These are phyloP conservation scores for Austroboletus olivaceoglutinosus DNA, from an alignment of 1,284 basidiomycete genomes.

Conservation along the genomic window DNA sequence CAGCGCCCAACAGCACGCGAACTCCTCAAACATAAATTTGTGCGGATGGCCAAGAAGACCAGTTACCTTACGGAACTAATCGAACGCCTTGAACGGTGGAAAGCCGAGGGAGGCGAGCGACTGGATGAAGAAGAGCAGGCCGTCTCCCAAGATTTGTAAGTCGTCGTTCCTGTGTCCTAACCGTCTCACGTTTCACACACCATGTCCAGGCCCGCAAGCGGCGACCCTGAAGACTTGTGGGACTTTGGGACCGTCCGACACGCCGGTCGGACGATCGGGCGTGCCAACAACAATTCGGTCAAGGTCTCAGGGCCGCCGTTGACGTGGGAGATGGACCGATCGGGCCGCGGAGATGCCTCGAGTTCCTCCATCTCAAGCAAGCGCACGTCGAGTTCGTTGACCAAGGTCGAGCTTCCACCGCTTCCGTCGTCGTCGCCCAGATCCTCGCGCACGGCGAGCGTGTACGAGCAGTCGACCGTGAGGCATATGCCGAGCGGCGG, in stretches of 20 bases:
- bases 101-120: constrained; percentile 82
- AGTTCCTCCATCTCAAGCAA: constrained; percentile 35
- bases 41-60: constrained; percentile 92
- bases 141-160: constrained; percentile 57
- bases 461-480: constrained; percentile 65
- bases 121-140: constrained; percentile 69
- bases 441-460: constrained; percentile 38
- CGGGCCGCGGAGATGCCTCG: constrained; percentile 39
- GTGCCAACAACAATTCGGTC: constrained; percentile 53
- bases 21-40: constrained; percentile 93
- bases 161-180: neutral
- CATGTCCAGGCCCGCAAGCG: constrained; percentile 46
- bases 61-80: constrained; percentile 94
- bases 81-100: constrained; percentile 92
- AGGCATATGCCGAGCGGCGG: constrained; percentile 47
- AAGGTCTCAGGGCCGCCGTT: constrained; percentile 63
- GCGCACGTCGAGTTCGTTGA: constrained; percentile 34
- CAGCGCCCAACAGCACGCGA: constrained; percentile 94
- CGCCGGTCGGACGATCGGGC: constrained; percentile 62
- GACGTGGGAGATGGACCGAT: constrained; percentile 75
- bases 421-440: constrained; percentile 26
- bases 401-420: constrained; percentile 62
- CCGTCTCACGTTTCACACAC: neutral
- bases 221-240: constrained; percentile 86
- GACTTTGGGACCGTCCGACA: constrained; percentile 91